Base-by-base conservation (phyloP, 495 filamentous ascomycete species). In the Elasticomyces elasticus region DNA sequence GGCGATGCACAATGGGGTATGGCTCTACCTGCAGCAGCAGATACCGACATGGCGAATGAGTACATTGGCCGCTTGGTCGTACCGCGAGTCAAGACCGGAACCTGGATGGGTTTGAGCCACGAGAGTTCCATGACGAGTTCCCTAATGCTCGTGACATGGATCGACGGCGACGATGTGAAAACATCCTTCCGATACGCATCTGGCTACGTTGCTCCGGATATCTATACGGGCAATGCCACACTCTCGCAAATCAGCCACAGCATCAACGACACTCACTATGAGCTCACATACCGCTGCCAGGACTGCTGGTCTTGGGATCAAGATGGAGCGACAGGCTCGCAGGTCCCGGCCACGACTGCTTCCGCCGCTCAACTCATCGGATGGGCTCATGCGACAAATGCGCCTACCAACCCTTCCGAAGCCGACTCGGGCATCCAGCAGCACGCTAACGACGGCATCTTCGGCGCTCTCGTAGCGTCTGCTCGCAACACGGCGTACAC, bases 241-340 rank as follows among this genome's bases (percentile, higher is more conserved):
- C 44, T 72, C 19, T 80, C 77, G 1, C 75, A 76, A 47, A 75
- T 85, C 51, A 76, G 73, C n/a, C 69, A 73, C n/a, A 72, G 62
- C 44, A 65, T 81, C 53, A 81, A 76, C 60, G 51, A 64, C 31
- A 73, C 69, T 9, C 64, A 71, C 41, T 86, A 75, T 62, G 74
- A 74, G 48, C 63, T 82, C 19, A 73, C 82, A 26, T 85, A 81
- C 66, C 72, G 77, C 22, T 86, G 82, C 70, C 67, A 79, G 60
- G 71, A 76, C 63, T 86, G 83, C 66, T 71, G 79, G 33, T 66
- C 66, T 1, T 85, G 81, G 79, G 66, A 74, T 64, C 72, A 78
- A 17, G 71, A 70, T 31, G 71, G 72, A 15, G 74, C 64, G 63
- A 70, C 60, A 60, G 77, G 60, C 61, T 63, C 66, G 9, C 64